Base-by-base conservation (phyloP, 169 alveolate genomes). In the Nephromyces sp. region DNA sequence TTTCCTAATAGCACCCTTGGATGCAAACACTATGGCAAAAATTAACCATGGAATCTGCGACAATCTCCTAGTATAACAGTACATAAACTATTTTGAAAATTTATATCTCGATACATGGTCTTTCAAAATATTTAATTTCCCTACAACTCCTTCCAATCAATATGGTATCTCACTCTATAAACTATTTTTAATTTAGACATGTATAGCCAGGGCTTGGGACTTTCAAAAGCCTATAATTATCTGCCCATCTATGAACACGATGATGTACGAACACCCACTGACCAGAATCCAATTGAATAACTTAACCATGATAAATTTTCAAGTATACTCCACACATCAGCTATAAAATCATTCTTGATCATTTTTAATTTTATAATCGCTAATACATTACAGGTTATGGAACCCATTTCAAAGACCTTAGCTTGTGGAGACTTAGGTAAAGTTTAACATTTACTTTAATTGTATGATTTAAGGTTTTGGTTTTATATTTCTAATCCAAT, bases 171-270 rank as follows among this genome's bases (percentile, higher is more conserved):
- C 57, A 72, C n/a, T 15, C 15, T 2, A 4, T 6, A 70, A 29
- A 27, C 25, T 30, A 33, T 32, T 6, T 8, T 30, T 33, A 61
- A 24, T 35, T 25, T 66, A 91, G 90, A 94, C 97, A 15, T 87
- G 90, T 74, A 86, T 93, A 8, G 91, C 92, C 4, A 84, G 98
- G 66, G 93, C 95, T 27, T 93, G 98, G 97, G 93, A 89, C 72
- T 81, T 89, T 72, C 33, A 57, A 33, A 90, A 92, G 74, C 94
- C 94, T 6, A 52, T 87, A 34, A 63, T 91, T 32, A 94, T 92
- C 3, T 94, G 92, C 32, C 98, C 98, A 4, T 95, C 97, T 8
- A 95, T 95, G 98, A 95, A 95, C 76, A 90, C 96, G 2, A 66
- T 76, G 28, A 95, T 95, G 98, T 94, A 86, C 82, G 86, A 85